These are phyloP conservation scores for Pueraria montana DNA, from an alignment of 306 rosid species.

Conservation along the genomic window DNA sequence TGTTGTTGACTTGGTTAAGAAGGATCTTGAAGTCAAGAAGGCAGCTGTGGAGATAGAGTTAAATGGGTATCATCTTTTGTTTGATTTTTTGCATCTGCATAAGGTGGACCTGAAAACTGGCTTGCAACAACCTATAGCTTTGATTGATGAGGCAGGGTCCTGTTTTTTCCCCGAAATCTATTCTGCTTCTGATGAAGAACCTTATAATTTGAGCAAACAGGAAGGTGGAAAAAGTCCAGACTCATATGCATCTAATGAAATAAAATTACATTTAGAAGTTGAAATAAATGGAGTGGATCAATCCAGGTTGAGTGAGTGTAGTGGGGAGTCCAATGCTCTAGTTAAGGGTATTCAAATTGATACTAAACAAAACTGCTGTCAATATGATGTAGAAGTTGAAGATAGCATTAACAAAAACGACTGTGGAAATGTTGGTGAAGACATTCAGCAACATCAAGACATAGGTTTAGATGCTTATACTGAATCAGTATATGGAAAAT, in stretches of 20 bases:
- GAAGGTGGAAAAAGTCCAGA: conserved; percentile 45
- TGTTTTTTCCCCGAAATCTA: conserved; percentile 91
- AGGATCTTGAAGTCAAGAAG: conserved; percentile 73
- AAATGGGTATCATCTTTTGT: conserved; percentile 63
- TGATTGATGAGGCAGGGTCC: conserved; percentile 84
- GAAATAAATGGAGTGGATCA: conserved; percentile 69
- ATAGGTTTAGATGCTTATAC: conserved; percentile 49
- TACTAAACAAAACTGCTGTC: conserved; percentile 51
- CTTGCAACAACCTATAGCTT: conserved; percentile 75
- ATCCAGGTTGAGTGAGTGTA: conserved; percentile 67
- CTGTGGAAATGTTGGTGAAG: conserved; percentile 53
- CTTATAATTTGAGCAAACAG: conserved; percentile 38
- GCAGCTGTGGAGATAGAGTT: conserved; percentile 70
- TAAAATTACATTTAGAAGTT: conserved; percentile 82
- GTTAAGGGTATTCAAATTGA: conserved; percentile 59
- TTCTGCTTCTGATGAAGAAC: conserved; percentile 54
- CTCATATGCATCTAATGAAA: conserved; percentile 59
- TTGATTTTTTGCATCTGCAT: conserved; percentile 88
- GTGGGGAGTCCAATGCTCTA: conserved; percentile 81
- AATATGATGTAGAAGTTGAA: conserved; percentile 63
- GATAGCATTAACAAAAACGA: conserved; percentile 63
- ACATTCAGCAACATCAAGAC: conserved; percentile 47
- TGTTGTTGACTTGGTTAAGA: conserved; percentile 70
- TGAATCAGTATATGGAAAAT: conserved; percentile 53
- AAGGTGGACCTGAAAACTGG: conserved; percentile 79